These are phyloP conservation scores for Claviceps humidiphila DNA, from an alignment of 2,329 filamentous ascomycete genomes.

Conservation along the genomic window DNA sequence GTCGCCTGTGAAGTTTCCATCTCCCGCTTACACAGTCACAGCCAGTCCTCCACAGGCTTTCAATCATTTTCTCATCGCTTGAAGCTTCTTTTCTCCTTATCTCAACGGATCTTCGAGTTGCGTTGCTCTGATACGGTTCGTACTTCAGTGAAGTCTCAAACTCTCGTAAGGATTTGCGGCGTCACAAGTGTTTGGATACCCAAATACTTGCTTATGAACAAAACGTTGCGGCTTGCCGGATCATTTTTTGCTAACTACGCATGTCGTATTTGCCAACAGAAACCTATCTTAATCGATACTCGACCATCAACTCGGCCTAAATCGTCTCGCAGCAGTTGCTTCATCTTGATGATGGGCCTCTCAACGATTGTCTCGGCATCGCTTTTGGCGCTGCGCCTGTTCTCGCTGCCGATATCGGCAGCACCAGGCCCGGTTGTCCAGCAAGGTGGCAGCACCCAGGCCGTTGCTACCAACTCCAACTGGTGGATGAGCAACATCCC, in stretches of 20 bases:
- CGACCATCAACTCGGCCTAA: not conserved
- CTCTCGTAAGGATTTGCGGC: not conserved
- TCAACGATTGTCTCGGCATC: constrained; percentile 27
- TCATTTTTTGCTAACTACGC: not conserved
- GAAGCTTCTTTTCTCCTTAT: not conserved
- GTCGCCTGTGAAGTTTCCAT: not conserved
- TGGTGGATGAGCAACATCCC: constrained; percentile 65
- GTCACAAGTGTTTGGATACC: not conserved
- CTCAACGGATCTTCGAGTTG: not conserved
- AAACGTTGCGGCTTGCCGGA: not conserved
- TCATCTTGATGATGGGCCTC: constrained; percentile 30
- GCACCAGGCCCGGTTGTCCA: constrained; percentile 13
- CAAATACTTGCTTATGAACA: not conserved
- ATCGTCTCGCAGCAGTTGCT: constrained; percentile 14
- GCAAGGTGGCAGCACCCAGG: constrained; percentile 7
- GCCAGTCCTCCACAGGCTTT: not conserved
- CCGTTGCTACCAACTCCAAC: constrained; percentile 22
- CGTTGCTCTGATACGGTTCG: not conserved
- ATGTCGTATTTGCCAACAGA: not conserved
- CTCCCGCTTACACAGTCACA: not conserved
- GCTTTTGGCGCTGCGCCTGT: constrained; percentile 30
- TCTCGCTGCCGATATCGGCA: constrained; percentile 20
- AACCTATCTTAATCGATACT: not conserved
- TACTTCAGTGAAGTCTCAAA: not conserved
- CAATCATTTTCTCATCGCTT: not conserved